A percentile compares a stretch with the other conserved stretches of the same genome.
phyloP scores from a whole-genome alignment of 495 filamentous ascomycete genomes.

The Alectoria sarmentosa region DNA sequence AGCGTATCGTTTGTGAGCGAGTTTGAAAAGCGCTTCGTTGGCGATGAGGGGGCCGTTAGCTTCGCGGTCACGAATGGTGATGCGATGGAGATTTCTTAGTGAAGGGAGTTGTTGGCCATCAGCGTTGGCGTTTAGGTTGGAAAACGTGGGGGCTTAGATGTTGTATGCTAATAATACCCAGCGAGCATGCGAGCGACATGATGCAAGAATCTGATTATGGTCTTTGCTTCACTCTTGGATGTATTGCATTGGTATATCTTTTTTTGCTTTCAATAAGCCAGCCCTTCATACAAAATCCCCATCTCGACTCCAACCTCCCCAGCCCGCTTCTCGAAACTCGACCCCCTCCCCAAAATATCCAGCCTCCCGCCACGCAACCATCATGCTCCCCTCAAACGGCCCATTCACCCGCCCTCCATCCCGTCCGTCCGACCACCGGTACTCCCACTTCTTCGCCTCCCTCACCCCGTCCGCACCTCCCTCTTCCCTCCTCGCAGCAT shows the following conservation, averaged over 20 bases:
- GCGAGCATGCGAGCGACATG: background rate
- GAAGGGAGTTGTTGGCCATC: background rate
- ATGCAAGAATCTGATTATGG: background rate
- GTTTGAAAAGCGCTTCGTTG: constrained; percentile 89
- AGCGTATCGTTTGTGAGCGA: constrained; percentile 86
- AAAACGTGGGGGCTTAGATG: constrained; percentile 17
- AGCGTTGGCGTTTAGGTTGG: constrained; percentile 19
- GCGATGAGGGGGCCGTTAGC: constrained; percentile 71
- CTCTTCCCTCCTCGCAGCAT: constrained; percentile 37
- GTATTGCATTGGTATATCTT: constrained; percentile 3
- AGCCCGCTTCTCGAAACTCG: constrained; percentile 59
- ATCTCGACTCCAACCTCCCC: constrained; percentile 51
- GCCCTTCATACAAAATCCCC: constrained; percentile 58
- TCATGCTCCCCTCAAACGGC: constrained; percentile 74
- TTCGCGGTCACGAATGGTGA: constrained; percentile 64
- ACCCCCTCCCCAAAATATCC: constrained; percentile 94
- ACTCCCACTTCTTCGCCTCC: constrained; percentile 69
- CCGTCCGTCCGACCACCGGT: constrained; percentile 81
- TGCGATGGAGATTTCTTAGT: constrained; percentile 69
- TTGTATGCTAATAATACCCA: constrained; percentile 22
- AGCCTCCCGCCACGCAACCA: constrained; percentile 81
- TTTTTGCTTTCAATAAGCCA: too few relatives aligned
- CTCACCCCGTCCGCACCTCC: constrained; percentile 25
- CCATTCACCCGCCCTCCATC: constrained; percentile 76
- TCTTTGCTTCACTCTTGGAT: background rate